Evolutionary conservation across 768 basidiomycete genomes (phyloP).

Genomic region (Thelephora ganbajun): DNA sequence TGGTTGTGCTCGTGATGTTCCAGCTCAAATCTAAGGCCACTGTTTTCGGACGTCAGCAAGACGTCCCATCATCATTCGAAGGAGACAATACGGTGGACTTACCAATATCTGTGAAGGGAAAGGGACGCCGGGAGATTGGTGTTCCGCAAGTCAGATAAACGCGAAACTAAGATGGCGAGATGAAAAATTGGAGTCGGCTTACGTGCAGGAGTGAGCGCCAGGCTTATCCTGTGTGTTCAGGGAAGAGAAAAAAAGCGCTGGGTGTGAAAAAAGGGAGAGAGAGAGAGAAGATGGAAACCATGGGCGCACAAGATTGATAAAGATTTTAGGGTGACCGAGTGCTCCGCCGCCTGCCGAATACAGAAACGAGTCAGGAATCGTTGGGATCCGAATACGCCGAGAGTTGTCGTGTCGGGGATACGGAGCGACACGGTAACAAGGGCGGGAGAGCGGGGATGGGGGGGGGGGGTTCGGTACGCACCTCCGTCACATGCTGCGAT

Average conservation of each 20-base stretch:
- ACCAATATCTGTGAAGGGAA: slow-evolving; percentile 30
- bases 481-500: slow-evolving; percentile 94
- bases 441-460: slow-evolving; percentile 5
- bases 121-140: not conserved
- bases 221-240: slow-evolving; percentile 56
- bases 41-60: slow-evolving; percentile 16
- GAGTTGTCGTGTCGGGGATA: not conserved
- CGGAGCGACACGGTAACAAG: not conserved
- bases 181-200: slow-evolving; percentile 6
- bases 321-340: slow-evolving; percentile 93
- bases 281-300: not conserved
- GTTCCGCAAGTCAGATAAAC: slow-evolving; percentile 1
- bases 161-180: not conserved
- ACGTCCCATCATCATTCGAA: not conserved
- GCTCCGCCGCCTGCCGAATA: slow-evolving; percentile 66
- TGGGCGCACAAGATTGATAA: slow-evolving; percentile 75
- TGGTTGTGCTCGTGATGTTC: not conserved
- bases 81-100: slow-evolving; percentile 2
- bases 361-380: not conserved
- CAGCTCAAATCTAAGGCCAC: slow-evolving; percentile 29
- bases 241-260: too few relatives aligned
- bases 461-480: slow-evolving; percentile 25
- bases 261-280: not conserved
- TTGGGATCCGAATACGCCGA: not conserved
- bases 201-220: slow-evolving; percentile 79